These are phyloP conservation scores for Candida arabinofermentans DNA, from an alignment of 805 yeast genomes.

Conservation along the genomic window DNA sequence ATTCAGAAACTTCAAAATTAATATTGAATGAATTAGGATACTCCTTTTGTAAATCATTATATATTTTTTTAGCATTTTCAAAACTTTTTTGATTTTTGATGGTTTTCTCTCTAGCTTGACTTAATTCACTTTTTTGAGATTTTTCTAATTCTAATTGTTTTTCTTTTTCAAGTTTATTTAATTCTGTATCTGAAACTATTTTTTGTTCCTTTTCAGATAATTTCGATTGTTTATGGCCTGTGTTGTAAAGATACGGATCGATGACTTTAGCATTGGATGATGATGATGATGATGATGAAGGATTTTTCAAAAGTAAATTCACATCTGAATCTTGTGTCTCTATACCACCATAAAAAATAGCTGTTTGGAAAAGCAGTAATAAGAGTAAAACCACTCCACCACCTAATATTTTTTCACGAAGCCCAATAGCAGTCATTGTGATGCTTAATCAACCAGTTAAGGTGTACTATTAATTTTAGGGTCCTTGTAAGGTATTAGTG, in stretches of 20 bases:
- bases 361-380: neutral
- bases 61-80: neutral
- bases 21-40: neutral
- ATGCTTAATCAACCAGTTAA: too few species aligned
- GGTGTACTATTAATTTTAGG: too few species aligned
- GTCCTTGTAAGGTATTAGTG: too few species aligned
- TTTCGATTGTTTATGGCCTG: neutral
- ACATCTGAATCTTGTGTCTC: neutral
- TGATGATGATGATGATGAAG: too few species aligned
- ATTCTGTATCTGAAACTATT: neutral
- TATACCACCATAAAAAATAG: neutral
- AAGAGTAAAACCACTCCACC: neutral
- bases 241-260: neutral
- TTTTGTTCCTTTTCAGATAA: neutral
- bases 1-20: conserved; percentile 1
- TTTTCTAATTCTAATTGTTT: neutral
- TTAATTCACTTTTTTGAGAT: neutral
- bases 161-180: neutral
- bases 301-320: too few species aligned
- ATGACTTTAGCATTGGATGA: too few species aligned
- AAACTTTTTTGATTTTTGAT: neutral
- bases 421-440: too few species aligned
- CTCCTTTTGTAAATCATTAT: neutral
- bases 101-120: neutral
- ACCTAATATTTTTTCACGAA: neutral